These are phyloP conservation scores for Daldinia sp. DNA, from an alignment of 2,329 filamentous ascomycete species.

Conservation along the genomic window DNA sequence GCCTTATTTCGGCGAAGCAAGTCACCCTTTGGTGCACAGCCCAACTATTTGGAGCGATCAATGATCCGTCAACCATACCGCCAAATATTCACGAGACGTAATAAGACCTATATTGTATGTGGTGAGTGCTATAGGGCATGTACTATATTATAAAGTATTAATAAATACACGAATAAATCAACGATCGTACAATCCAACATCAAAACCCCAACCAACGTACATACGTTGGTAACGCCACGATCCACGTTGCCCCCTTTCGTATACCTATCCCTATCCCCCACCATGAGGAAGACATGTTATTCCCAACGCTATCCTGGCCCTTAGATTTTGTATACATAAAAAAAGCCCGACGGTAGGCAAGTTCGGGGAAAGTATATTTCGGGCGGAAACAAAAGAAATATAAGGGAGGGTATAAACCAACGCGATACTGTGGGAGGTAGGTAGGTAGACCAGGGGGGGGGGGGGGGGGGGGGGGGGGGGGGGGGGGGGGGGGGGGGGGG, in stretches of 20 bases:
- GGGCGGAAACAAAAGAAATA: neutral
- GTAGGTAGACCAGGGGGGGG: no score
- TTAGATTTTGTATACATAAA: neutral
- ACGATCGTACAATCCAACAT: neutral
- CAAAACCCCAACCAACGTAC: neutral
- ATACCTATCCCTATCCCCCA: neutral
- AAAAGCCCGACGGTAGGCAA: neutral
- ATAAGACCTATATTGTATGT: no score
- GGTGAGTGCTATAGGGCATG: neutral
- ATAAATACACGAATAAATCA: neutral
- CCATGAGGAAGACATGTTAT: neutral
- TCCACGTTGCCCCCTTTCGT: neutral
- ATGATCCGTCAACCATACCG: no score
- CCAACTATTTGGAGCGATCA: no score
- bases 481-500: no score
- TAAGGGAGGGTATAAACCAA: conserved; percentile 27
- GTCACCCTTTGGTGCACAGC: no score
- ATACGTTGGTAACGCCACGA: neutral
- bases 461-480: no score
- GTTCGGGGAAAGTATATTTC: neutral
- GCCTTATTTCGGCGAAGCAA: no score
- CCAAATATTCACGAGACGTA: no score
- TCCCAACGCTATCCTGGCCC: neutral
- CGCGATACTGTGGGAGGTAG: no score
- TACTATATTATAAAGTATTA: neutral